Conservation (phyloP, 176 grass and related monocot genomes). For the Bromus sterilis region DNA sequence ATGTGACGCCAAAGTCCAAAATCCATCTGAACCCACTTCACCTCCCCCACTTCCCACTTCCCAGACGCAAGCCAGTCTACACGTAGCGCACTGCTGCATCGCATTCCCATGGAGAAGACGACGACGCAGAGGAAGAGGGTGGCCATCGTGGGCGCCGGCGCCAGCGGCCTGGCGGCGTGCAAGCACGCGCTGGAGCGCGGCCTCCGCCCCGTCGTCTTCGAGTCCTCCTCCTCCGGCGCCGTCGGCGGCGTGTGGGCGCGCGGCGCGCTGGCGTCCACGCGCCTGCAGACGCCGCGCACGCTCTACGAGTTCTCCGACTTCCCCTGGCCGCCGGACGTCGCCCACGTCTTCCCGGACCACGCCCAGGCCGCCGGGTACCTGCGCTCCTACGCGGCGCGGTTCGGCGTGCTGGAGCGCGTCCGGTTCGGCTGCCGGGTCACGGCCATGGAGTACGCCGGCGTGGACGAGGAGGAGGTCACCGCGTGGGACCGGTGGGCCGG, state of each 20-base stretch:
- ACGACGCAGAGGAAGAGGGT: slow-evolving; percentile 5
- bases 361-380: slow-evolving; percentile 38
- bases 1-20: not conserved
- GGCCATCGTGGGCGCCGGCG: slow-evolving; percentile 42
- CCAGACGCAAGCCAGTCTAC: not conserved
- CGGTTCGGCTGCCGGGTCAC: slow-evolving; percentile 24
- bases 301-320: slow-evolving; percentile 40
- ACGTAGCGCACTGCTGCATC: not conserved
- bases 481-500: slow-evolving; percentile 46
- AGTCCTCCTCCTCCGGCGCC: not conserved
- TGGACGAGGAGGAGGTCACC: slow-evolving; percentile 24
- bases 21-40: not conserved
- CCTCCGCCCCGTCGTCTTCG: slow-evolving; percentile 42
- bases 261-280: slow-evolving; percentile 37
- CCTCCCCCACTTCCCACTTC: not conserved
- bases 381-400: slow-evolving; percentile 31
- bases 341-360: slow-evolving; percentile 20
- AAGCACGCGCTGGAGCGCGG: slow-evolving; percentile 42
- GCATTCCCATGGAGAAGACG: not conserved
- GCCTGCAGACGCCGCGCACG: slow-evolving; percentile 31
- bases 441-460: slow-evolving; percentile 27
- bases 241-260: slow-evolving; percentile 53
- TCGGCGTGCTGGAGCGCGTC: slow-evolving; percentile 20
- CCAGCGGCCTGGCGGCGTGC: slow-evolving; percentile 51
- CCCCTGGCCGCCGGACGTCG: slow-evolving; percentile 38